Conservation (phyloP, 106 monocot species). For the Cymbidium sinense region DNA sequence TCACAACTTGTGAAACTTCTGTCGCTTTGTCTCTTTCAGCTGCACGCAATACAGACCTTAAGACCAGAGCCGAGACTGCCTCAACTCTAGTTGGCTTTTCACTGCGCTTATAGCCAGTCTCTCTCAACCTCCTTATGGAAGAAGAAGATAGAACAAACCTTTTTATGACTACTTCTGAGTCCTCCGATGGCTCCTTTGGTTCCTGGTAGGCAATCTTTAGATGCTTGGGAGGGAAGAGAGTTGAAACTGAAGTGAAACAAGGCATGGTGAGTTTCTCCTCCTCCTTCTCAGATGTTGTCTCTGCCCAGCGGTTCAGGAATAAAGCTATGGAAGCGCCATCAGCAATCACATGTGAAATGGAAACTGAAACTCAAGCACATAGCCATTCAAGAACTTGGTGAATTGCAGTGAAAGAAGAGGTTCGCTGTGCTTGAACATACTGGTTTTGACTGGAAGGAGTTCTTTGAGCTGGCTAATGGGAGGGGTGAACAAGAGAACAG, state of each 20-base stretch:
- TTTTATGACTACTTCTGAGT: background rate
- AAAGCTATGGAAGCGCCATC: constrained; percentile 27
- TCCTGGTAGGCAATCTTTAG: background rate
- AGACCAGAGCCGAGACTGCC: constrained; percentile 9
- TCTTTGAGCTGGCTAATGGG: constrained; percentile 12
- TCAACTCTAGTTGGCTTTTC: constrained; percentile 15
- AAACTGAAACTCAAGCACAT: constrained; percentile 18
- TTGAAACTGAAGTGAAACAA: background rate
- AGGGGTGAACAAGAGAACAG: constrained; percentile 4
- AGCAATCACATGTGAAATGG: constrained; percentile 27
- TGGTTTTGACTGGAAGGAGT: constrained; percentile 16
- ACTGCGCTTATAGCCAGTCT: background rate
- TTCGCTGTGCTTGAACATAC: background rate
- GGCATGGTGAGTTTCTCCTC: background rate
- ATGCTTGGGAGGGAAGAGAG: constrained; percentile 10
- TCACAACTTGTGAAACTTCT: background rate
- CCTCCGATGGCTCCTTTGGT: background rate
- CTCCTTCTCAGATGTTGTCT: background rate
- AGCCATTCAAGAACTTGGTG: constrained; percentile 14
- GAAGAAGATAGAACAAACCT: background rate
- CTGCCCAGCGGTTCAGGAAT: constrained; percentile 25
- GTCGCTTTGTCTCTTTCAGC: background rate
- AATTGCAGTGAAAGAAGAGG: constrained; percentile 26
- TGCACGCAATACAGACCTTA: constrained; percentile 15
- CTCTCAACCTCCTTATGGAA: constrained; percentile 11